Evolutionary conservation across 305 asterid genomes (phyloP), one percentile per base, ranked within the genome.

Genomic region (Solanum chacoense): DNA sequence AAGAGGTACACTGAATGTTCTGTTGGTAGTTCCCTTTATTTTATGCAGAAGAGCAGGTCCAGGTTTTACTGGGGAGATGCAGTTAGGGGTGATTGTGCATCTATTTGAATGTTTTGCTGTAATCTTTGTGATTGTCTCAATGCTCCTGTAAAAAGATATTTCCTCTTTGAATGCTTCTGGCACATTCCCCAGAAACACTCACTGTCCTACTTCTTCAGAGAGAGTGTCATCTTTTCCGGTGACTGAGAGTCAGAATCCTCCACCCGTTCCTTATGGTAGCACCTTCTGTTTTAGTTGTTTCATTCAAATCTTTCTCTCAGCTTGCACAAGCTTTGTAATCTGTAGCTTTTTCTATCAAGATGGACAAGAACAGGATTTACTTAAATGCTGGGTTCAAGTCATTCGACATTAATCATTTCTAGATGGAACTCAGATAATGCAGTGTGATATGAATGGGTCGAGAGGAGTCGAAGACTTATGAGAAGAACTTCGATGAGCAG

Each of bases 1-100:
- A 95, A 92, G 97, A 95, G 96, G 95, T 93, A 76, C 83, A 69
- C 90, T 74, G 67, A 87, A 29, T 84, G 67, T 38, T 85, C 88
- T 69, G 59, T 26, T 72, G 78, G 42, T 63, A 24, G 59, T 85
- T 85, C 50, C 45, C 59, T 85, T 36, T 32, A 50, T 38, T 38
- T 88, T 63, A 85, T 85, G 78, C 76, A 37, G 88, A 85, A 35
- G 88, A 86, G 29, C 42, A 86, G 20, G 37, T 67, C 34, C 63
- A 16, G 42, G 34, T 83, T 81, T 81, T 81, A 14, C 26, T 81
- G 86, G 18, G 84, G 71, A 28, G 3, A 81, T 80, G 36, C 67
- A 80, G 69, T 81, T 16, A 81, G 71, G 86, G 69, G 37, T 38
- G 36, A 18, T 50, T 45, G 28, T 80, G 86, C 73, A 50, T 83